Evolutionary conservation across 176 grass and related monocot genomes (phyloP), one percentile per base, ranked within the genome.

Genomic region (Bolboschoenus planiculmis): DNA sequence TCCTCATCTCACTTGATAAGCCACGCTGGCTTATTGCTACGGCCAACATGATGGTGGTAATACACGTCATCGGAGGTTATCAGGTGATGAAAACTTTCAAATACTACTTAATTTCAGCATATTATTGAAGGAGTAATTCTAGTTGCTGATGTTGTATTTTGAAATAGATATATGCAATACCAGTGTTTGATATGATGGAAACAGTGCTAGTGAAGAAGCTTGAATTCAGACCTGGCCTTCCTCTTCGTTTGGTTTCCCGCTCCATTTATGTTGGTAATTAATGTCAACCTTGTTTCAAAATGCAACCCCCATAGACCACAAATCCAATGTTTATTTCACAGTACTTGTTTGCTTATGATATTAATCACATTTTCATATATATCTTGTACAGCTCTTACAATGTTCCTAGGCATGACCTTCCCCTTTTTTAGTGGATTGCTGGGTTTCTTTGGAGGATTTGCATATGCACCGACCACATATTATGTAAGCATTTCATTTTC

Each of bases 401-500:
- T 97, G 70, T 87, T 97, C 73, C 0, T 91, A n/a, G 91, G 78
- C 51, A 92, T 97, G 30, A 89, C 87, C 0, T 88, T 97, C 80
- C 91, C 93, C 4, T 97, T 97, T 91, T 97, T 97, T 76, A 84
- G 87, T 71, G 90, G 91, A 68, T 82, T 96, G 44, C 87, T 92
- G 36, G 90, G 93, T 48, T 96, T 96, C 88, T 96, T 96, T 57
- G 90, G 93, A 29, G 93, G 93, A 15, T 96, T 96, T 30, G 93
- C 89, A 20, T 97, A 88, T 82, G 92, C 93, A 44, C 93, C 91
- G 3, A 97, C 93, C 1, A 91, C 93, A 46, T 97, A 91, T 82
- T 97, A 79, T 62, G 93, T 97, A 89, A 97, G 93, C 42, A 30
- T 40, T 16, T n/a, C n/a, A n/a, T n/a, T n/a, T n/a, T 35, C 20